Evolutionary conservation across 1,284 basidiomycete species (phyloP).

Genomic region (Sporisorium iseilematis-ciliati): DNA sequence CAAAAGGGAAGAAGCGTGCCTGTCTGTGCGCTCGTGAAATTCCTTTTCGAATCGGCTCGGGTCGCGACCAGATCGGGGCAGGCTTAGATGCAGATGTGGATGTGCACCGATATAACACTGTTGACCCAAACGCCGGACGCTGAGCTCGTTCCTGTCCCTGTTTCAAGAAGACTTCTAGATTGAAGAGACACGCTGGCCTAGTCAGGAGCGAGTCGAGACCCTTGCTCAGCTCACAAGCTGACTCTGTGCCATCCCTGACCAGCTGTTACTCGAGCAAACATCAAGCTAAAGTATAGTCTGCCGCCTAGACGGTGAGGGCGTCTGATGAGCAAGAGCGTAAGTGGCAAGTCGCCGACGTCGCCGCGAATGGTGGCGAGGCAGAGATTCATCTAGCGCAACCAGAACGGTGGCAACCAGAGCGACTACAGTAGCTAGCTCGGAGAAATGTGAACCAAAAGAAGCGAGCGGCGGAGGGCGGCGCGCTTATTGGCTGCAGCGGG

Average conservation of each 20-base stretch:
- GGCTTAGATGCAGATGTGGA: neutral
- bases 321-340: no score
- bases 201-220: neutral
- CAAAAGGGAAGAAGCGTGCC: neutral
- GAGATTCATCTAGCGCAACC: conserved; percentile 4
- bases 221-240: no score
- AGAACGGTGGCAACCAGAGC: neutral
- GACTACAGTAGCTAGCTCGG: neutral
- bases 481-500: conserved; percentile 31
- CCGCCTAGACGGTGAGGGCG: no score
- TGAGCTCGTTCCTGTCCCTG: neutral
- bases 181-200: no score
- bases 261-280: no score
- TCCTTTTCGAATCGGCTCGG: no score
- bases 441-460: conserved; percentile 9
- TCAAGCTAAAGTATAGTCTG: no score
- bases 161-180: neutral
- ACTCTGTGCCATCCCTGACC: no score
- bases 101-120: neutral
- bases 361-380: neutral
- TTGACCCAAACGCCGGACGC: neutral
- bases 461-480: conserved; percentile 7
- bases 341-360: no score
- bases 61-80: neutral
- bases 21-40: neutral